A percentile compares a stretch with the other conserved stretches of the same genome.
These are phyloP conservation scores for Clonostachys sp. DNA, from an alignment of 2,329 filamentous ascomycete species.

Conservation along the genomic window DNA sequence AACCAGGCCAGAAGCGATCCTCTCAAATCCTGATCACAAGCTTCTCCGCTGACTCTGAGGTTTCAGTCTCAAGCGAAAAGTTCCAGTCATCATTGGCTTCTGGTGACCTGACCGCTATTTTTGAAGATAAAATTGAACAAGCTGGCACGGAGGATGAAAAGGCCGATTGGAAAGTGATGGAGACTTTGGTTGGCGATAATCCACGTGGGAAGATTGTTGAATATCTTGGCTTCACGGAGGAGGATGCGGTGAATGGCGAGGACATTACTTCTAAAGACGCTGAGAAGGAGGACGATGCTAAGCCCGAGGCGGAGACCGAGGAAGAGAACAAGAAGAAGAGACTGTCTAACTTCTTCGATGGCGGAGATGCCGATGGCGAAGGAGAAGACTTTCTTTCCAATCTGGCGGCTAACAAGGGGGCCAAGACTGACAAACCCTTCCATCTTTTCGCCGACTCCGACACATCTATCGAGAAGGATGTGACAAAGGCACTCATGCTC, in stretches of 20 bases:
- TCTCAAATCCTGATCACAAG: conserved; percentile 81
- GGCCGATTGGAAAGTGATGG: conserved; percentile 92
- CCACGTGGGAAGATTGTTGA: conserved; percentile 83
- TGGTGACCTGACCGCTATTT: conserved; percentile 75
- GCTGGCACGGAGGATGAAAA: conserved; percentile 87
- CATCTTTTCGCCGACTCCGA: conserved; percentile 82
- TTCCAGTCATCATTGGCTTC: conserved; percentile 80
- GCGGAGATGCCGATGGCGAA: conserved; percentile 57
- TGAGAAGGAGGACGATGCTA: conserved; percentile 11
- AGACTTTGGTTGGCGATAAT: conserved; percentile 79
- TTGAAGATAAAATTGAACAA: conserved; percentile 69
- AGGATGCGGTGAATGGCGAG: conserved; percentile 47
- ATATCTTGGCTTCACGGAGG: conserved; percentile 79
- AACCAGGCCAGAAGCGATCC: conserved; percentile 57
- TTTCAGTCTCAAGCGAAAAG: conserved; percentile 78
- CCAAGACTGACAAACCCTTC: conserved; percentile 93
- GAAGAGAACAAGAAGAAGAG: conserved; percentile 51
- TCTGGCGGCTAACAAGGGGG: conserved; percentile 81
- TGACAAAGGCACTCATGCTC: conserved; percentile 83
- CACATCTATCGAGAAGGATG: conserved; percentile 74
- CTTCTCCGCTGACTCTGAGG: conserved; percentile 83
- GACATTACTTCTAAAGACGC: conserved; percentile 17
- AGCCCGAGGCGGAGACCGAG: conserved; percentile 2
- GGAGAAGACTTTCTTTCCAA: conserved; percentile 84
- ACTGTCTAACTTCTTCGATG: conserved; percentile 78